Percentiles rank a stretch among this genome's conserved stretches.
These are phyloP conservation scores for Orbilia brochopaga DNA, from an alignment of 2,329 filamentous ascomycete genomes.

Conservation along the genomic window DNA sequence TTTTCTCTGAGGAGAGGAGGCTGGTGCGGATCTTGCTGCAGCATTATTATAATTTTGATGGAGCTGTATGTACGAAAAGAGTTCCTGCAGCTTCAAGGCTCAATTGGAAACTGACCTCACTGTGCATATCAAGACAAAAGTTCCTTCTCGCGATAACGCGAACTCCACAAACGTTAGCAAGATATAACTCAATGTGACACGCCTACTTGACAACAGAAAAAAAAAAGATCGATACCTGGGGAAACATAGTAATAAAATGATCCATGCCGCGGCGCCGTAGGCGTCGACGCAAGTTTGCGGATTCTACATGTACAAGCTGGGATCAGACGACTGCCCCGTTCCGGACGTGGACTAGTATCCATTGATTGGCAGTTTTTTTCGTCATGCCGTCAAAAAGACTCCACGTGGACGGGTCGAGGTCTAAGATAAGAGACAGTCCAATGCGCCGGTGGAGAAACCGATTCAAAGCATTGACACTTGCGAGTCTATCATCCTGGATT, in stretches of 20 bases:
- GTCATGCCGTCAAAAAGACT: conserved; percentile 24
- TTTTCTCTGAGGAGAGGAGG: conserved; percentile 17
- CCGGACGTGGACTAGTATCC: conserved; percentile 11
- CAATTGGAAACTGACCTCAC: conserved; percentile 4
- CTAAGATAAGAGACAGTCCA: conserved; percentile 3
- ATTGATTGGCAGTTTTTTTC: neutral
- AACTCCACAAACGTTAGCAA: conserved; percentile 16
- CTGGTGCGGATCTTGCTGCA: conserved; percentile 14
- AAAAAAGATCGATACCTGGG: neutral
- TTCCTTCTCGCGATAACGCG: conserved; percentile 14
- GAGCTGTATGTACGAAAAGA: neutral
- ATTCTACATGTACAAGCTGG: neutral
- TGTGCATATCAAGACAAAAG: conserved; percentile 20
- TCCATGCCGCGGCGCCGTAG: neutral
- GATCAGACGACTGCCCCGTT: conserved; percentile 10
- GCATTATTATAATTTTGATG: conserved; percentile 25
- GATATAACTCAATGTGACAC: neutral
- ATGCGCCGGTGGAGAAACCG: neutral
- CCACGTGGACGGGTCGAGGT: conserved; percentile 15
- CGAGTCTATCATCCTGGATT: neutral
- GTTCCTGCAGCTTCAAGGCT: conserved; percentile 15
- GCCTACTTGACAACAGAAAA: neutral
- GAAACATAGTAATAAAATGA: neutral
- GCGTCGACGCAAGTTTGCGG: conserved; percentile 1
- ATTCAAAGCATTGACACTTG: neutral